phyloP scores from a whole-genome alignment of 2,329 filamentous ascomycete species.

The Zymoseptoria crescenta region DNA sequence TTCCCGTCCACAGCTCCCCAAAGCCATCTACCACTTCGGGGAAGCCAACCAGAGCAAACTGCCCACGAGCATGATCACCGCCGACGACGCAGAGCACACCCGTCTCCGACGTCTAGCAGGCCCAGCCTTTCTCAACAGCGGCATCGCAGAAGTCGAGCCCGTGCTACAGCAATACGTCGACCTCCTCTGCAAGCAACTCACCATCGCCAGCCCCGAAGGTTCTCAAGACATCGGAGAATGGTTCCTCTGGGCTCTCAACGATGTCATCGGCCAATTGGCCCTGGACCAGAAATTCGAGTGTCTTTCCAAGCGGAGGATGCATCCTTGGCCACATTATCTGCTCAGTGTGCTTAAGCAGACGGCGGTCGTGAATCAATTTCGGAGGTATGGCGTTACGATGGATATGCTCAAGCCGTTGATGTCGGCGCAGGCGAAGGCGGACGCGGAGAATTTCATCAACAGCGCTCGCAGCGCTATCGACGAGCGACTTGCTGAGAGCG shows the following conservation, averaged over 20 bases:
- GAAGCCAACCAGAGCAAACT: constrained; percentile 4
- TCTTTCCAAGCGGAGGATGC: constrained; percentile 15
- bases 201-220: constrained; percentile 43
- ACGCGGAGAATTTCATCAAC: constrained; percentile 13
- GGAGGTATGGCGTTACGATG: constrained; percentile 13
- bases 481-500: constrained; percentile 7
- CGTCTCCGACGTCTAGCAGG: constrained; percentile 11
- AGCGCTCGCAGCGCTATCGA: constrained; percentile 12
- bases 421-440: constrained; percentile 2
- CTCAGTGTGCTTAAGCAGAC: constrained; percentile 12
- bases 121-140: constrained; percentile 19
- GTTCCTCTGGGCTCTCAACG: constrained; percentile 70
- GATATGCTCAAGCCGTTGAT: constrained; percentile 10
- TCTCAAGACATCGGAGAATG: constrained; percentile 68
- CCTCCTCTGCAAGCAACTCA: constrained; percentile 13
- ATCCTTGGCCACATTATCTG: constrained; percentile 19
- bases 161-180: constrained; percentile 17
- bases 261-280: constrained; percentile 54
- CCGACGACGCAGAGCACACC: constrained; percentile 15
- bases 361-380: constrained; percentile 15
- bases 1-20: constrained; percentile 16
- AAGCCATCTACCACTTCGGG: constrained; percentile 14
- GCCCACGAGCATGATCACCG: constrained; percentile 17
- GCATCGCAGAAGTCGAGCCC: constrained; percentile 17
- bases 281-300: constrained; percentile 43